Evolutionary conservation across 106 monocot species (phyloP).

Genomic region (Hemerocallis citrina): DNA sequence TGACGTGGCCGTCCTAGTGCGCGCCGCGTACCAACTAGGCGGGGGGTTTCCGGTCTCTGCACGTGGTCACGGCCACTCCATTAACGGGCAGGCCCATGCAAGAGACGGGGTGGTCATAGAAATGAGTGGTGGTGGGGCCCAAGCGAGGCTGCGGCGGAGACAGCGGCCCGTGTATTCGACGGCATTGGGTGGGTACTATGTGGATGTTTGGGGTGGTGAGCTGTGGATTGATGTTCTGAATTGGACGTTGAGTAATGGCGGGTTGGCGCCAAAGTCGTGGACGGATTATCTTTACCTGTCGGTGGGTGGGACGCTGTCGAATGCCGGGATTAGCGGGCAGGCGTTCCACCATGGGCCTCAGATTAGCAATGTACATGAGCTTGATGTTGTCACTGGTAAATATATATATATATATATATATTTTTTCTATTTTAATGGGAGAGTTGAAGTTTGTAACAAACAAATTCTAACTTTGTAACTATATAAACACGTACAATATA

Average conservation of each 20-base stretch:
- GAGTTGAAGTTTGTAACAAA: no score
- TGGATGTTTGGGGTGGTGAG: conserved; percentile 81
- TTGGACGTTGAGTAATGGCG: conserved; percentile 53
- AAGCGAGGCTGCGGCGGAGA: background rate
- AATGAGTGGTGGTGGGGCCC: conserved; percentile 37
- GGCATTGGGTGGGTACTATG: conserved; percentile 21
- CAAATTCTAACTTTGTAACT: no score
- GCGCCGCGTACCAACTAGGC: conserved; percentile 24
- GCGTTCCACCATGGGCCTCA: conserved; percentile 84
- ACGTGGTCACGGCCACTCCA: conserved; percentile 85
- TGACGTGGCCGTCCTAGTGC: conserved; percentile 37
- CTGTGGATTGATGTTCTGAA: conserved; percentile 72
- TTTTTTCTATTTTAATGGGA: no score
- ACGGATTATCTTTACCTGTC: conserved; percentile 79
- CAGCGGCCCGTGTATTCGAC: conserved; percentile 15
- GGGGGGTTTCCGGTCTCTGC: conserved; percentile 49
- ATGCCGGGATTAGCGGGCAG: conserved; percentile 85
- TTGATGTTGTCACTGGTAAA: conserved; percentile 91
- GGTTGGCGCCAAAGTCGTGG: conserved; percentile 81
- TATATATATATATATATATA: no score
- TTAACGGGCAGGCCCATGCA: conserved; percentile 65
- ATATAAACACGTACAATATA: no score
- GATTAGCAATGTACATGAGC: conserved; percentile 70
- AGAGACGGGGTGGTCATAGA: conserved; percentile 57
- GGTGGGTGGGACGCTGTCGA: conserved; percentile 83